Percentiles rank a stretch among this genome's conserved stretches.
Conservation (phyloP, 768 basidiomycete genomes). For the Xerocomellus intermedius region DNA sequence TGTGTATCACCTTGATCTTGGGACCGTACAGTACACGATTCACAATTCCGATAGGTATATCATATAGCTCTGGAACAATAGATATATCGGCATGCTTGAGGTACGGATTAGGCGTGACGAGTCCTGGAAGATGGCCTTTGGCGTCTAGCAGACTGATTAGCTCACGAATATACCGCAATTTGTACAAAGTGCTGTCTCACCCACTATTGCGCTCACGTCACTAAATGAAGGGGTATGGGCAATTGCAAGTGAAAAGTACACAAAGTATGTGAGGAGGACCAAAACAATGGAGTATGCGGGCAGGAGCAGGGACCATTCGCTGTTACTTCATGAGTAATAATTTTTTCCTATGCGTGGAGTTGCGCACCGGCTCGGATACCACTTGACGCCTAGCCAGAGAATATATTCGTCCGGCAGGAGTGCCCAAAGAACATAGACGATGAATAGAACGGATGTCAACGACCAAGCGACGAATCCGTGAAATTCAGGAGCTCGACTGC, state of each 20-base stretch:
- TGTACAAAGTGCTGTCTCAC: constrained; percentile 38
- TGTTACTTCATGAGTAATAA: constrained; percentile 28
- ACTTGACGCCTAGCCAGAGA: constrained; percentile 61
- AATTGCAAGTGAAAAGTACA: constrained; percentile 75
- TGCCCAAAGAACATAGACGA: constrained; percentile 77
- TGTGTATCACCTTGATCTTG: constrained; percentile 16
- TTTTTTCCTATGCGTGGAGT: neutral
- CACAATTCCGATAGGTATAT: constrained; percentile 79
- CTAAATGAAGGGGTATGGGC: constrained; percentile 67
- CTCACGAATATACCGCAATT: constrained; percentile 8
- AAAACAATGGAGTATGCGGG: constrained; percentile 75
- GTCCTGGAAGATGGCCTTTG: constrained; percentile 49
- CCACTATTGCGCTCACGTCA: constrained; percentile 64
- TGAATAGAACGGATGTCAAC: constrained; percentile 67
- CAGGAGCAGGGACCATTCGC: constrained; percentile 83
- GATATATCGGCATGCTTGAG: constrained; percentile 43
- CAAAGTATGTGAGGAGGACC: constrained; percentile 71
- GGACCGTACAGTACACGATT: constrained; percentile 66
- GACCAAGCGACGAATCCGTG: constrained; percentile 91
- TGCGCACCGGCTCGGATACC: constrained; percentile 84
- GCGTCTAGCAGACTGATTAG: constrained; percentile 45
- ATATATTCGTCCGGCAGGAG: constrained; percentile 74
- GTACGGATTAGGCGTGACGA: constrained; percentile 42
- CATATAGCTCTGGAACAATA: constrained; percentile 66
- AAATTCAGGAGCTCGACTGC: constrained; percentile 77